phyloP scores from a whole-genome alignment of 164 flowering plant genomes.

The Chloranthus sessilifolius region DNA sequence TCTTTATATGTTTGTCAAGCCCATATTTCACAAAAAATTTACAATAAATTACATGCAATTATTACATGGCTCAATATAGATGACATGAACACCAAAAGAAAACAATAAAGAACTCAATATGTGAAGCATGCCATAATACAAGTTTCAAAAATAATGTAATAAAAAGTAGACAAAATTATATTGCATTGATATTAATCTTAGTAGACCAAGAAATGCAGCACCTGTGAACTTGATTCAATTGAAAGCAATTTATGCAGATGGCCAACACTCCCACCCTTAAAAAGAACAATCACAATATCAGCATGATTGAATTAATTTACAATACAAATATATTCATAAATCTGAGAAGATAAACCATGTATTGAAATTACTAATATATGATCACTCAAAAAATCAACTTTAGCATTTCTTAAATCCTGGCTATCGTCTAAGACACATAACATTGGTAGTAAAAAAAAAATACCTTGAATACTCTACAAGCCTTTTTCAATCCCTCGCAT shows the following conservation, averaged over 20 bases:
- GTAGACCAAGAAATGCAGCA: slow-evolving; percentile 15
- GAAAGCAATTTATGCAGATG: slow-evolving; percentile 89
- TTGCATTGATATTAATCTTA: not conserved
- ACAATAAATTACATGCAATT: no score
- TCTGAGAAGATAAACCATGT: not conserved
- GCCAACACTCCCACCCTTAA: slow-evolving; percentile 91
- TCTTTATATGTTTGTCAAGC: no score
- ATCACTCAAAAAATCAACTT: not conserved
- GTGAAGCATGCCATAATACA: no score
- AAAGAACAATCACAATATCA: slow-evolving; percentile 8
- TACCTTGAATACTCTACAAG: slow-evolving; percentile 83
- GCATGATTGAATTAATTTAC: not conserved
- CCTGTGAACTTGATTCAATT: slow-evolving; percentile 97
- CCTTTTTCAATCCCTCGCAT: slow-evolving; percentile 27
- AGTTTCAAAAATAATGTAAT: no score
- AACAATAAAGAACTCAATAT: no score
- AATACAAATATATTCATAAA: not conserved
- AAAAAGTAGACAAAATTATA: no score
- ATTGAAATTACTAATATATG: not conserved
- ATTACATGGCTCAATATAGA: no score
- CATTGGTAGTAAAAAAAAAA: not conserved
- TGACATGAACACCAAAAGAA: no score
- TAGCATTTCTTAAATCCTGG: not conserved
- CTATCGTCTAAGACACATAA: not conserved
- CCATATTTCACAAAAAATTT: no score